Conservation (phyloP, 2,329 filamentous ascomycete genomes). For the Fusarium camptoceras region DNA sequence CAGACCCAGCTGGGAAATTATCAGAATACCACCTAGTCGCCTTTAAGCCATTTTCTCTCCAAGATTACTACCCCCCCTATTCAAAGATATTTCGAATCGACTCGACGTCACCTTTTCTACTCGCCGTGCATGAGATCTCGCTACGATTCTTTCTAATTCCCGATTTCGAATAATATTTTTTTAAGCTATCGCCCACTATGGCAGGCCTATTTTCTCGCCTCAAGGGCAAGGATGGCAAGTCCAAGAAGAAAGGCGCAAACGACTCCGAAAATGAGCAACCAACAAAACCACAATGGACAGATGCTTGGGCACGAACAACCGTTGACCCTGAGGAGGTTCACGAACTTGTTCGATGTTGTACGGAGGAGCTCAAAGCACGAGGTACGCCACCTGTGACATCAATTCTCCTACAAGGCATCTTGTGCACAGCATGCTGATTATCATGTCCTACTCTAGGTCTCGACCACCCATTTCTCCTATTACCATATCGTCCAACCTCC, state of each 20-base stretch:
- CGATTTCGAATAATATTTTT: conserved; percentile 9
- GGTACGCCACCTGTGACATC: conserved; percentile 67
- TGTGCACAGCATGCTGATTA: conserved; percentile 37
- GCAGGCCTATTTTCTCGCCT: conserved; percentile 71
- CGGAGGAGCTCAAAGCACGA: conserved; percentile 91
- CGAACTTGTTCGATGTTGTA: conserved; percentile 86
- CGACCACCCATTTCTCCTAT: conserved; percentile 89
- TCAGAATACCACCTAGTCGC: conserved; percentile 11
- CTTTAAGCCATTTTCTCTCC: conserved; percentile 12
- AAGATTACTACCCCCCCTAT: conserved; percentile 38
- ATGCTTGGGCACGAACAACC: conserved; percentile 84
- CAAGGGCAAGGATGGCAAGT: conserved; percentile 78
- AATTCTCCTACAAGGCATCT: background rate
- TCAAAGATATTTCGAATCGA: conserved; percentile 22
- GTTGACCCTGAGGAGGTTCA: conserved; percentile 92
- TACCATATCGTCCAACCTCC: conserved; percentile 93
- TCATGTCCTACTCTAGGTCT: conserved; percentile 68
- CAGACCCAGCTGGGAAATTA: conserved; percentile 32
- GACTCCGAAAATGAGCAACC: conserved; percentile 65
- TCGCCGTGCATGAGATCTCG: conserved; percentile 26
- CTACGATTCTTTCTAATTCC: conserved; percentile 17
- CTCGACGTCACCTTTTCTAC: conserved; percentile 28
- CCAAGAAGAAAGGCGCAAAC: conserved; percentile 74
- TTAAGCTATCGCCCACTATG: conserved; percentile 56
- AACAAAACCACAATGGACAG: conserved; percentile 83